These are phyloP conservation scores for Parmales sp. DNA, from an alignment of 108 stramenopile genomes.

Conservation along the genomic window DNA sequence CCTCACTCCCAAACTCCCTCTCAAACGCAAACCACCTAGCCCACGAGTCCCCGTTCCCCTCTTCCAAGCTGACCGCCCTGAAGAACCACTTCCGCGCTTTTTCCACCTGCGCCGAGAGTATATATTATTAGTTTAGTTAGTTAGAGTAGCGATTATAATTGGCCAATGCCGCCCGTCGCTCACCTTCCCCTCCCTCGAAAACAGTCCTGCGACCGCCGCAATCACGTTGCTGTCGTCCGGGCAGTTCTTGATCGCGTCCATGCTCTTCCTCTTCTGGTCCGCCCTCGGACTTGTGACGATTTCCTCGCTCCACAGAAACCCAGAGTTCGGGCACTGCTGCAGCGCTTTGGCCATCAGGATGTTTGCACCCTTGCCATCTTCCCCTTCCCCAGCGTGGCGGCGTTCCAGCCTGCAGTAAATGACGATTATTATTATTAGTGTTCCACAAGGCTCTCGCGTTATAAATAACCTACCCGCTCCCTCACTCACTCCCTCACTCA, in stretches of 20 bases:
- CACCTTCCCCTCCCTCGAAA: conserved; percentile 72
- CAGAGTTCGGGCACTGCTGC: conserved; percentile 86
- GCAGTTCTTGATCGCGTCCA: conserved; percentile 80
- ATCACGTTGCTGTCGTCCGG: conserved; percentile 85
- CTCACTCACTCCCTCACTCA: too few relatives aligned
- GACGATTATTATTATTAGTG: too few relatives aligned
- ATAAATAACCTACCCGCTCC: too few relatives aligned
- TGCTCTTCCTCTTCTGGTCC: conserved; percentile 74
- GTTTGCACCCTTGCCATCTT: conserved; percentile 68
- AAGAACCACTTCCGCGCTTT: conserved; percentile 96
- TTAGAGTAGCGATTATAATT: too few relatives aligned
- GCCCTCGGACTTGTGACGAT: conserved; percentile 73
- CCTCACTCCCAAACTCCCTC: conserved; percentile 41
- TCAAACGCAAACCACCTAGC: conserved; percentile 81
- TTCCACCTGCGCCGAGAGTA: too few relatives aligned
- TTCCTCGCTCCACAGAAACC: conserved; percentile 76
- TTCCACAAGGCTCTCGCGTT: too few relatives aligned
- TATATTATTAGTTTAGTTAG: too few relatives aligned
- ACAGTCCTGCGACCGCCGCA: conserved; percentile 78
- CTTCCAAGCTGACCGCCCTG: conserved; percentile 73
- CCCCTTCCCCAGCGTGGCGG: too few relatives aligned
- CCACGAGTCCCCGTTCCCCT: conserved; percentile 88
- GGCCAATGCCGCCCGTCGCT: conserved; percentile 94
- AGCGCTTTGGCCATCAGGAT: conserved; percentile 85
- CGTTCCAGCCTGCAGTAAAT: too few relatives aligned